Conservation (phyloP, 148 eudicot genomes). For the Pharnaceum exiguum region DNA sequence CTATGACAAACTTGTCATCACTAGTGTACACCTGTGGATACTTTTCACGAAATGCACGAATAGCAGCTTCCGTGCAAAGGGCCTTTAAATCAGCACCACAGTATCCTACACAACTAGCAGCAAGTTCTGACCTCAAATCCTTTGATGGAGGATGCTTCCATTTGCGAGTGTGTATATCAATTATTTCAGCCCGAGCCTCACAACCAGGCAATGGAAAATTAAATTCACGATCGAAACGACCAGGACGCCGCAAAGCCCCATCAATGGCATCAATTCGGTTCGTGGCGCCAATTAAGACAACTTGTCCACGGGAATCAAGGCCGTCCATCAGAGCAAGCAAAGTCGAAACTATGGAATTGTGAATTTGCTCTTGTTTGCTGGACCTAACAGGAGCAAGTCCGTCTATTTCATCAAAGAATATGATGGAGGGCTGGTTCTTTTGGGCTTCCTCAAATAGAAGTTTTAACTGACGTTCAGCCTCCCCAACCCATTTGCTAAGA, state of each 20-base stretch:
- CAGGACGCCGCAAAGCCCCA: conserved; percentile 99
- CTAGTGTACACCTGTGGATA: conserved; percentile 99
- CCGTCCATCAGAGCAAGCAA: conserved; percentile 99
- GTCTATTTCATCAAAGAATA: conserved; percentile 97
- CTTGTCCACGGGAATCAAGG: conserved; percentile 99
- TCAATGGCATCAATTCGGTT: conserved; percentile 97
- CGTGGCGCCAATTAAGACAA: conserved; percentile 97
- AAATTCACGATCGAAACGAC: conserved; percentile 96
- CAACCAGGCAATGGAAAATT: conserved; percentile 94
- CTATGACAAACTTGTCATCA: conserved; percentile 93
- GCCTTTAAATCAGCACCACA: conserved; percentile 99
- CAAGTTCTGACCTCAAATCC: conserved; percentile 82
- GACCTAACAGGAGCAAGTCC: conserved; percentile 99
- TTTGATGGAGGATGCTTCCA: conserved; percentile 89
- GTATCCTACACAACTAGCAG: conserved; percentile 98
- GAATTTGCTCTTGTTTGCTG: conserved; percentile 99
- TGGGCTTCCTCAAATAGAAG: conserved; percentile 98
- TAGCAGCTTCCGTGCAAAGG: conserved; percentile 98
- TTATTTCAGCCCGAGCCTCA: conserved; percentile 94
- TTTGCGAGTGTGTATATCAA: conserved; percentile 94
- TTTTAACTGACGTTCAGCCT: conserved; percentile 94
- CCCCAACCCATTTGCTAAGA: conserved; percentile 99
- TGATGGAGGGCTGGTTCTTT: conserved; percentile 94
- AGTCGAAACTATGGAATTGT: conserved; percentile 97
- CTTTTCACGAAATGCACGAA: conserved; percentile 94